Evolutionary conservation across 495 filamentous ascomycete species (phyloP).

Genomic region (Penicillium flavigenum): DNA sequence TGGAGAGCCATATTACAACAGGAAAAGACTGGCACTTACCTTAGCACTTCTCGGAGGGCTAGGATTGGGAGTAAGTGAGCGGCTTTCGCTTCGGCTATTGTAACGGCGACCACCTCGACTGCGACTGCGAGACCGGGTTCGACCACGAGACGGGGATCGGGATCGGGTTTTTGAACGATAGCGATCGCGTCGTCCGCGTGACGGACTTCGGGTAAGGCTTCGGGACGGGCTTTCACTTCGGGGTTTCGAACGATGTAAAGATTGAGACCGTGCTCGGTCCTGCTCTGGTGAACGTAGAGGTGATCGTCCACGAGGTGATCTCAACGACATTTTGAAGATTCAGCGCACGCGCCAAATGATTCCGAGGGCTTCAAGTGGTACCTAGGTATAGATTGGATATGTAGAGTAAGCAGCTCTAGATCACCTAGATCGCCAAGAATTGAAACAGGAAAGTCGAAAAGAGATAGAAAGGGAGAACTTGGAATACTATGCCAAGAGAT

Average conservation of each 20-base stretch:
- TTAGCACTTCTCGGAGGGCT: constrained; percentile 57
- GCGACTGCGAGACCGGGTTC: constrained; percentile 38
- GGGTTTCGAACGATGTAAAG: constrained; percentile 49
- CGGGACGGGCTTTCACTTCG: constrained; percentile 43
- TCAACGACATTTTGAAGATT: constrained; percentile 26
- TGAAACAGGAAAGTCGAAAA: background rate
- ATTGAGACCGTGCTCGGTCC: constrained; percentile 29
- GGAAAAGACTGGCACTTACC: constrained; percentile 33
- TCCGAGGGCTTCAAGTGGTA: background rate
- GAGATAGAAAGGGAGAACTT: background rate
- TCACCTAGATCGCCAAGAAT: background rate
- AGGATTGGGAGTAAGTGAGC: constrained; percentile 45
- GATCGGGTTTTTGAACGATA: constrained; percentile 41
- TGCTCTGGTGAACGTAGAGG: constrained; percentile 21
- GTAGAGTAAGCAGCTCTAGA: background rate
- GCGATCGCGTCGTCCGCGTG: constrained; percentile 40
- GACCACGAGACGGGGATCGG: constrained; percentile 43
- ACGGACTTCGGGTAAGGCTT: constrained; percentile 38
- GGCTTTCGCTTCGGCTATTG: constrained; percentile 47
- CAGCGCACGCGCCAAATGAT: background rate
- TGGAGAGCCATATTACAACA: background rate
- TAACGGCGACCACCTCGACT: constrained; percentile 39
- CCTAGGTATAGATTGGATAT: background rate
- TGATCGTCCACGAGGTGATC: constrained; percentile 27
- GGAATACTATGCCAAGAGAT: background rate